Base-by-base conservation (phyloP, 1,284 basidiomycete species). In the Veloboletus limbatus region DNA sequence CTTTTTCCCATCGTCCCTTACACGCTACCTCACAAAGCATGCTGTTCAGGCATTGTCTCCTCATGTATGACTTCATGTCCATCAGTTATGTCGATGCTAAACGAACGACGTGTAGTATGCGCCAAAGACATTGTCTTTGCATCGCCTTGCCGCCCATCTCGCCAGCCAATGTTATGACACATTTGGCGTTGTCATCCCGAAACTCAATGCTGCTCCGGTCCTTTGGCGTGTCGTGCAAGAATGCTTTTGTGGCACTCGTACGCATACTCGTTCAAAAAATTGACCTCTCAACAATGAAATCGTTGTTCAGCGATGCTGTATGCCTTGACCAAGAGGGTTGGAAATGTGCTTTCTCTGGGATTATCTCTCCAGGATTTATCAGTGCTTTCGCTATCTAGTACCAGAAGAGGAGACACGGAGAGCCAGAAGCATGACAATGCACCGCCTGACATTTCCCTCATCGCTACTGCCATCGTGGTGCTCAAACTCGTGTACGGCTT, bases 401-500 rank as follows among this genome's bases (percentile, higher is more conserved):
- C n/a, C 25, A 71, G 67, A 47, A 55, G 57, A 26, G 57, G 60
- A n/a, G 78, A 79, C 52, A 69, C 72, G 14, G 67, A 68, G 31
- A 63, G 65, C 30, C 78, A 81, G 60, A 74, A 72, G 47, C 69
- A 72, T 47, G 84, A 88, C 62, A 78, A 76, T 56, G 74, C 81
- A 17, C 82, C 91, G 8, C 80, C 87, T n/a, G 93, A 96, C 62
- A 71, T 91, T 21, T 76, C 80, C 6, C 69, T 95, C 18, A 69
- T 81, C 37, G 81, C 81, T 1, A 75, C 75, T 7, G 77, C 79
- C 43, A 73, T 93, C 14, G 72, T 93, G 4, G 79, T 85, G 24
- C 72, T 93, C 61, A 94, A 93, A 68, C 72, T 94, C 70, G 76
- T 84, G 9, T 93, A 94, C 58, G 91, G 92, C 1, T 63, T 94